Evolutionary conservation across 2,329 filamentous ascomycete species (phyloP).

Genomic region (Acrodontium crateriforme): DNA sequence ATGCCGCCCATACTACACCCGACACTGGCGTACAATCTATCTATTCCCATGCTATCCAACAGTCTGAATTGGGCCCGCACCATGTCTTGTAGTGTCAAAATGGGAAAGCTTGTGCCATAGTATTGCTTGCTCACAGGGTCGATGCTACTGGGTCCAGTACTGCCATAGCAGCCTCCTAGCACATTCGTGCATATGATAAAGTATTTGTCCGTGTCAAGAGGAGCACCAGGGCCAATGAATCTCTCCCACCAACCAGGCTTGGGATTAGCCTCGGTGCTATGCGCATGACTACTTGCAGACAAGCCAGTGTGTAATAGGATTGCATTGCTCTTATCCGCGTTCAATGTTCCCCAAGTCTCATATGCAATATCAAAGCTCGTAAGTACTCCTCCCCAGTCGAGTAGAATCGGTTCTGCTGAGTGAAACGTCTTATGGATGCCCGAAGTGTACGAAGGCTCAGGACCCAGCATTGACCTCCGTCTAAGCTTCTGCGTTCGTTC

Average conservation of each 20-base stretch:
- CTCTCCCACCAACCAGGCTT: slow-evolving; percentile 98
- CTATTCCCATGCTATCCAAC: slow-evolving; percentile 63
- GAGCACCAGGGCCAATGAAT: slow-evolving; percentile 79
- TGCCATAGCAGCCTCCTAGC: slow-evolving; percentile 88
- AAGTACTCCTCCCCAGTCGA: slow-evolving; percentile 92
- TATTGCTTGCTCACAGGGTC: slow-evolving; percentile 77
- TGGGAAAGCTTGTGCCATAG: slow-evolving; percentile 91
- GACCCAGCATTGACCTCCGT: slow-evolving; percentile 55
- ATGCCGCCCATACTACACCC: slow-evolving; percentile 98
- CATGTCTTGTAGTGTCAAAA: slow-evolving; percentile 95
- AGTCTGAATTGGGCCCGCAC: slow-evolving; percentile 87
- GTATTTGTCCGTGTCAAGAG: slow-evolving; percentile 82
- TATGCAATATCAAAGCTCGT: slow-evolving; percentile 83
- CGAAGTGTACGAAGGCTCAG: slow-evolving; percentile 86
- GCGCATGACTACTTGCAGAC: slow-evolving; percentile 93
- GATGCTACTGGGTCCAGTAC: slow-evolving; percentile 75
- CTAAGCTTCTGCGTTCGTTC: slow-evolving; percentile 57
- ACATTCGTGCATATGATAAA: slow-evolving; percentile 95
- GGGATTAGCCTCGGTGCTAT: slow-evolving; percentile 74
- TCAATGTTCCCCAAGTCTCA: slow-evolving; percentile 79
- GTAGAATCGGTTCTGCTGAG: slow-evolving; percentile 57
- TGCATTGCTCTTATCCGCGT: slow-evolving; percentile 68
- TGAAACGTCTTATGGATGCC: slow-evolving; percentile 70
- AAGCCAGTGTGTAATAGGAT: slow-evolving; percentile 88
- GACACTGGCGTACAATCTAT: slow-evolving; percentile 77